Base-by-base conservation (phyloP, 139 green algal species). In the Diplosphaera chodatii region DNA sequence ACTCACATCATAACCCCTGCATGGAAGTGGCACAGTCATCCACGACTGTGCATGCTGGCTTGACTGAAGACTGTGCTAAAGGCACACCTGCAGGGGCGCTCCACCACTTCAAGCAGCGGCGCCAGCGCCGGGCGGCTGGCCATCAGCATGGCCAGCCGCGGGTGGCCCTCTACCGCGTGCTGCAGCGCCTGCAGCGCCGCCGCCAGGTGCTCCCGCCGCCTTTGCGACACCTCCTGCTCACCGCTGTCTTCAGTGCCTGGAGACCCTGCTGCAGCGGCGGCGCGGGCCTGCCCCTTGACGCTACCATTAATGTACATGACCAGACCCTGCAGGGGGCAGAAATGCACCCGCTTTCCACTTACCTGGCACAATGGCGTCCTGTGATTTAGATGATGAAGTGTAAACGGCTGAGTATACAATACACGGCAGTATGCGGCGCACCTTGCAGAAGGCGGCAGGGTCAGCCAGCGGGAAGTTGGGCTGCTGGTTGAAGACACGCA, bases 401-500 rank as follows among this genome's bases (percentile, higher is more conserved):
- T n/a, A n/a, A n/a, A n/a, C n/a, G n/a, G n/a, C n/a, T n/a, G n/a
- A n/a, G n/a, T n/a, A n/a, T n/a, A n/a, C n/a, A n/a, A n/a, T n/a
- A n/a, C n/a, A n/a, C n/a, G n/a, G n/a, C n/a, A n/a, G n/a, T n/a
- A n/a, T n/a, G n/a, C n/a, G n/a, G 33, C 23, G 34, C 25, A 22
- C 85, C 71, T 93, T 91, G 78, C 85, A 93, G 75, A 97, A 94
- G 22, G 66, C 84, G 16, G 81, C 59, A 10, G 83, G 67, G 37
- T 96, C 86, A 1, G 77, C 33, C 20, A 90, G 70, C 20, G 65
- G 70, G 63, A 82, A 88, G 4, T 63, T 40, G 0, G 92, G 89
- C 40, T 88, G 83, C 62, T 83, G 55, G 73, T 88, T 90, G 83
- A 86, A 98, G 8, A 98, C 76, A 0, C 93, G 84, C 55, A 98